Base-by-base conservation (phyloP, 2,329 filamentous ascomycete genomes). In the Aureobasidium uvarum region DNA sequence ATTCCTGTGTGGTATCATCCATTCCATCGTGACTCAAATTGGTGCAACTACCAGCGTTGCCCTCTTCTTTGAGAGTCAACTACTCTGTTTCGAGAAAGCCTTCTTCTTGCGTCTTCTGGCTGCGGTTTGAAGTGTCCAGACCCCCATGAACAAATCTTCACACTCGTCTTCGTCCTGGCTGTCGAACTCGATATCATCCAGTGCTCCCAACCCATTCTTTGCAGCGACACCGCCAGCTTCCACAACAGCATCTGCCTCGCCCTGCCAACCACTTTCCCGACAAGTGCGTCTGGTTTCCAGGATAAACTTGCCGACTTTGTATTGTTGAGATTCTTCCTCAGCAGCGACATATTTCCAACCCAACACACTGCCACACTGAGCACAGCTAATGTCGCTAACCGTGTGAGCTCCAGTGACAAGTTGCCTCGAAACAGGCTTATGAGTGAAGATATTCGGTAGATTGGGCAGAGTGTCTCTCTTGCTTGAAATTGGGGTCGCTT, bases 301-400 rank as follows among this genome's bases (percentile, higher is more conserved):
- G 33, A 88, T 88, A 68, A 85, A 88, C 71, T 87, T 88, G n/a
- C 86, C 86, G 2, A 88, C 83, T 71, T 88, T 88, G 71, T 88
- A 88, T 64, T 80, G 77, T 74, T 88, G 86, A 13, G 74, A 77
- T 66, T 87, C 85, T 68, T 88, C 84, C 66, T 85, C 84, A 0
- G 86, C 86, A 23, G 81, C 79, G 28, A 88, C 81, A 70, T 88
- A 88, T 73, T 88, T 88, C 86, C 86, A 88, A 2, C 86, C 86
- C 23, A 88, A 71, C 41, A 85, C 79, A 63, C 72, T 81, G 2
- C 81, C 83, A 68, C 86, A 88, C 54, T 80, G 78, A 4, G 78
- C 74, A 70, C 86, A 88, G 68, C 77, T 81, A 50, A 88, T 81
- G 67, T 88, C 86, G 65, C 80, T 80, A 7, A 88, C 86, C 0